Evolutionary conservation across 495 filamentous ascomycete species (phyloP).

Genomic region (Penicillium cinerascens): DNA sequence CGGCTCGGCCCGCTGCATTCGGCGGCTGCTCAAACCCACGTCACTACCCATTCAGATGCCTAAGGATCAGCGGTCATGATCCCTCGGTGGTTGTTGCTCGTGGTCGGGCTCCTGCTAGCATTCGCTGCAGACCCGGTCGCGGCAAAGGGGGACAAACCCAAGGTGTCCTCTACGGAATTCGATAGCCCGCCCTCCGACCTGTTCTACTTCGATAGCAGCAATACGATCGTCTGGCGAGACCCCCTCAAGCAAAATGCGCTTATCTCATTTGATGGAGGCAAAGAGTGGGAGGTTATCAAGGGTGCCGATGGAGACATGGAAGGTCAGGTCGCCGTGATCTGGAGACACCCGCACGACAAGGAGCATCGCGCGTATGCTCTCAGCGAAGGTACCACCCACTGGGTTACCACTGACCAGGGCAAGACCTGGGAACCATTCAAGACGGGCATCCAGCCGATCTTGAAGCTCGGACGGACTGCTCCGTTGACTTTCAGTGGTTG

Average conservation of each 20-base stretch:
- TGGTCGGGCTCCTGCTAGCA: constrained; percentile 35
- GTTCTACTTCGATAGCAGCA: constrained; percentile 84
- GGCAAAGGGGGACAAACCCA: constrained; percentile 49
- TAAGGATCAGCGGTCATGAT: constrained; percentile 35
- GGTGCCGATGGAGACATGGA: constrained; percentile 53
- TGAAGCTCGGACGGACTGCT: constrained; percentile 5
- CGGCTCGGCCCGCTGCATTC: constrained; percentile 20
- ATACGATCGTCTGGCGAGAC: constrained; percentile 68
- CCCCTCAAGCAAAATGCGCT: constrained; percentile 52
- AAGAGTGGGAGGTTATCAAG: constrained; percentile 63
- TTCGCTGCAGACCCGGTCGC: constrained; percentile 31
- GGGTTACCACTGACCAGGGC: constrained; percentile 74
- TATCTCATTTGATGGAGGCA: constrained; percentile 74
- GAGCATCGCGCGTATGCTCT: constrained; percentile 70
- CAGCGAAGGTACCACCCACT: constrained; percentile 63
- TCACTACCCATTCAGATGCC: constrained; percentile 32
- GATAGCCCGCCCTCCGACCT: constrained; percentile 58
- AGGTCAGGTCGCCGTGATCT: constrained; percentile 55
- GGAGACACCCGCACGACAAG: constrained; percentile 72
- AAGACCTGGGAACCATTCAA: constrained; percentile 74
- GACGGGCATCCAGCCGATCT: constrained; percentile 45
- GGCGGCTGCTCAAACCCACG: constrained; percentile 2
- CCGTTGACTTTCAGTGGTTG: constrained; percentile 71
- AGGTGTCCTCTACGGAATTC: constrained; percentile 54
- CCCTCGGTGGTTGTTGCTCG: constrained; percentile 38